Evolutionary conservation across 1,139 yeast species (phyloP).

Genomic region (Candida tetrigidarum): DNA sequence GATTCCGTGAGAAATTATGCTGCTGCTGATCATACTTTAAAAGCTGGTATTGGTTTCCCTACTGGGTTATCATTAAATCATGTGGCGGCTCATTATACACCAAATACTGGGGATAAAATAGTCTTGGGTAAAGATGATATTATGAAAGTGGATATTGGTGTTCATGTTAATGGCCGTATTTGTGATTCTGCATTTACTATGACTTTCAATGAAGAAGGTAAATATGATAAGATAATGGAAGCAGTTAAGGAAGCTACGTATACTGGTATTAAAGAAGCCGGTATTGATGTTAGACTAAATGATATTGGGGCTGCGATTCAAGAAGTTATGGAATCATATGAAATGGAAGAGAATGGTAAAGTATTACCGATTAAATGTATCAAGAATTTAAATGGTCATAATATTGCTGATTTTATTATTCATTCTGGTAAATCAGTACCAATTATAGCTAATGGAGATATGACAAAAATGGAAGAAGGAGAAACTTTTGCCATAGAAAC

Average conservation of each 20-base stretch:
- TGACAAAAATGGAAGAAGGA: constrained; percentile 98
- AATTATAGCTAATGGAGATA: constrained; percentile 89
- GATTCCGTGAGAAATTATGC: constrained; percentile 79
- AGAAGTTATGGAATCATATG: constrained; percentile 97
- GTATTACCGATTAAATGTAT: constrained; percentile 86
- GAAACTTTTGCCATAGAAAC: constrained; percentile 98
- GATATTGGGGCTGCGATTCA: constrained; percentile 97
- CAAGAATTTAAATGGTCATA: constrained; percentile 93
- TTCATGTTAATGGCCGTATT: constrained; percentile 94
- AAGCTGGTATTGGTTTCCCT: constrained; percentile 95
- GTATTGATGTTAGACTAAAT: constrained; percentile 92
- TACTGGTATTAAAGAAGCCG: constrained; percentile 91
- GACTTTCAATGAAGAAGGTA: constrained; percentile 69
- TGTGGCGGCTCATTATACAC: constrained; percentile 98
- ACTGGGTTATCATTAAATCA: constrained; percentile 93
- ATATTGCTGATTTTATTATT: constrained; percentile 78
- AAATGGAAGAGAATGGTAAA: constrained; percentile 88
- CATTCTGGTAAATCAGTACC: constrained; percentile 98
- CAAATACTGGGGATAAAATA: constrained; percentile 91
- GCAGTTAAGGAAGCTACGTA: constrained; percentile 95
- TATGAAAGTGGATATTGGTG: constrained; percentile 97
- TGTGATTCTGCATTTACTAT: constrained; percentile 96
- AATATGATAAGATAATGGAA: constrained; percentile 74
- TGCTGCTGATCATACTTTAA: constrained; percentile 63
- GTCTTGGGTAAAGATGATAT: constrained; percentile 86